phyloP scores from a whole-genome alignment of 1,139 yeast species.

The Kurtzmaniella quercitrusa region DNA sequence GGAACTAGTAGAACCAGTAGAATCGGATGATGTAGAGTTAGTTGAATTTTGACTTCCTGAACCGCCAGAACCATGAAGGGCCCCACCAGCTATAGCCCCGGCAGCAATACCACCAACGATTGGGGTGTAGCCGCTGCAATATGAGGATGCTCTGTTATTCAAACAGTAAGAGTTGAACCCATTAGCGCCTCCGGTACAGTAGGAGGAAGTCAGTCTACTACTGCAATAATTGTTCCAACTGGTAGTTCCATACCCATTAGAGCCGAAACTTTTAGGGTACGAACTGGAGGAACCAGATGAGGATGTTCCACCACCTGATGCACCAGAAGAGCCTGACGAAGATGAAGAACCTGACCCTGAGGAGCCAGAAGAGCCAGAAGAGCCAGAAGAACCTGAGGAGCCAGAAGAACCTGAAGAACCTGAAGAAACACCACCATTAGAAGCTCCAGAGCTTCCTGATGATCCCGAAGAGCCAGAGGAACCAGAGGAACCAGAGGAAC shows the following conservation, averaged over 20 bases:
- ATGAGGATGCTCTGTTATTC: background rate
- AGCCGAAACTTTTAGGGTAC: background rate
- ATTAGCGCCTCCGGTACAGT: background rate
- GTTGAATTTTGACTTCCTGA: background rate
- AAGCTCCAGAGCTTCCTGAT: slow-evolving; percentile 1
- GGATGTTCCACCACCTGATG: slow-evolving; percentile 5
- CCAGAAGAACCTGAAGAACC: slow-evolving; percentile 2
- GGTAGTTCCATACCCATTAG: slow-evolving; percentile 4
- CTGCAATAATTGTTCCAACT: background rate
- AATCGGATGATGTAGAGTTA: background rate
- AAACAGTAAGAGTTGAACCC: slow-evolving; percentile 1
- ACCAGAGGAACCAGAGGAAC: background rate
- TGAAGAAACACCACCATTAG: slow-evolving; percentile 2
- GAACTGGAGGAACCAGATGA: slow-evolving; percentile 6
- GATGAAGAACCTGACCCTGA: slow-evolving; percentile 8
- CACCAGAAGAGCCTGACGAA: slow-evolving; percentile 7
- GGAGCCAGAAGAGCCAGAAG: slow-evolving; percentile 2
- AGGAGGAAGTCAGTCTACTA: background rate
- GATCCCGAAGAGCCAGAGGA: slow-evolving; percentile 2
- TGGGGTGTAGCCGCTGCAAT: slow-evolving; percentile 1
- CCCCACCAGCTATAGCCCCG: slow-evolving; percentile 3
- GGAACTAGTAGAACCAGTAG: background rate
- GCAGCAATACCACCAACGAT: slow-evolving; percentile 4
- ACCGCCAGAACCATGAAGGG: slow-evolving; percentile 1
- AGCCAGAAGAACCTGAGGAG: slow-evolving; percentile 3